Evolutionary conservation across 192 early-diverging fungal genomes (phyloP).

Genomic region (Podila horticola): DNA sequence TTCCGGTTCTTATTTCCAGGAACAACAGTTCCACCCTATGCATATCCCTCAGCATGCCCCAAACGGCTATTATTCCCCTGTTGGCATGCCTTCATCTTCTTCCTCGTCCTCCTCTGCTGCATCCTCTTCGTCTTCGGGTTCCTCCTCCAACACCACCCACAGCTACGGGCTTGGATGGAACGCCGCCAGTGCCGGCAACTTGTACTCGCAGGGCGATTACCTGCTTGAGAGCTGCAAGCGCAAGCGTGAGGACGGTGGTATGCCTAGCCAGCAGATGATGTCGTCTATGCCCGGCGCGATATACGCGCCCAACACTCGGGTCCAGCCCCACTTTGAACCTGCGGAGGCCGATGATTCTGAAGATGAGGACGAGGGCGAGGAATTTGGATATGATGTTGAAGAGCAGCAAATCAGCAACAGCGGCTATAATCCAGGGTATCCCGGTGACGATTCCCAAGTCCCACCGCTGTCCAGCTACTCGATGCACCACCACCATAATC

Average conservation of each 20-base stretch:
- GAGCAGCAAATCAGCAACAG: constrained; percentile 3
- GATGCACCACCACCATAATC: constrained; percentile 1
- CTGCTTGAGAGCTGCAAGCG: constrained; percentile 29
- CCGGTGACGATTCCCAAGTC: constrained; percentile 21
- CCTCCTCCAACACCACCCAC: neutral
- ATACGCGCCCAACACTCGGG: constrained; percentile 5
- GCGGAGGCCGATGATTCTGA: constrained; percentile 16
- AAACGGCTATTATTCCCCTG: constrained; percentile 16
- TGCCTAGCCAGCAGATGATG: constrained; percentile 17
- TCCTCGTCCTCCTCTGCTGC: constrained; percentile 16
- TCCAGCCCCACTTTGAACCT: constrained; percentile 21
- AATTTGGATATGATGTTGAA: constrained; percentile 10
- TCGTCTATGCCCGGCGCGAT: constrained; percentile 5
- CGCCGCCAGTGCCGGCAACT: constrained; percentile 1
- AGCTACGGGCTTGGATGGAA: constrained; percentile 23
- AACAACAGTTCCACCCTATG: constrained; percentile 25
- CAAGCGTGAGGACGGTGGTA: constrained; percentile 30
- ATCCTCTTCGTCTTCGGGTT: constrained; percentile 13
- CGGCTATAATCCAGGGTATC: neutral
- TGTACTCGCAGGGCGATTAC: constrained; percentile 26
- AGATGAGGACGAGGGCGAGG: constrained; percentile 41
- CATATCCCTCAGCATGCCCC: constrained; percentile 13
- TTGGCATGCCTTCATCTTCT: constrained; percentile 3
- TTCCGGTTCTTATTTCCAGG: constrained; percentile 13
- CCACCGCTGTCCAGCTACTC: constrained; percentile 17